Base-by-base conservation (phyloP, 495 filamentous ascomycete genomes). In the Beverwykella pulmonaria region DNA sequence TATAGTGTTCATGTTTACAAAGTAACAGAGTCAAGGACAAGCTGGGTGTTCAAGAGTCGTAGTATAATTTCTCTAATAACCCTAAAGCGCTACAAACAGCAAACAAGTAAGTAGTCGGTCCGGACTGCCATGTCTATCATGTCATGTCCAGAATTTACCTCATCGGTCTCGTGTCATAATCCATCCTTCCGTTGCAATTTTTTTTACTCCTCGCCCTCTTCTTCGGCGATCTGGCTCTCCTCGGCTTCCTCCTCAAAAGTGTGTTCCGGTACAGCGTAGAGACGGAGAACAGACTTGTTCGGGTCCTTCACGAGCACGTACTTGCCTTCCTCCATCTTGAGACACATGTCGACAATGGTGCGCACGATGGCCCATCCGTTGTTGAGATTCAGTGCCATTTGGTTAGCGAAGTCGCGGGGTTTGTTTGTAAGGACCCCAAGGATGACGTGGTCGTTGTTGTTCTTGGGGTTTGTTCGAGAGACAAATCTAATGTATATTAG, bases 281-380 rank as follows among this genome's bases (percentile, higher is more conserved):
- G 79, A 67, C 95, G 85, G 60, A 98, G 84, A 49, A 97, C 88
- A 34, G 87, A 86, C 86, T 96, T 96, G 80, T 98, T 98, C 54
- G 94, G 94, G 75, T 98, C 94, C 89, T 89, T 88, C 67, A 88
- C 83, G 19, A 89, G 80, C 54, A 89, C 83, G 73, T 87, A 89
- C 78, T 88, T 88, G 75, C 87, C 89, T 69, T 92, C 90, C 20
- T 83, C 82, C 73, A 85, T 84, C 79, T 87, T 83, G 59, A 91
- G 77, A 70, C 84, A 86, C 86, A 97, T 95, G 78, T 98, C 94
- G 62, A 91, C 89, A 68, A 98, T 94, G 15, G 95, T 98, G 65
- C 94, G 90, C 47, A 98, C 95, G 60, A 98, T 98, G 79, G 93
- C 94, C 95, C 95, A 98, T 65, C 95, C 95, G 79, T 98, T 98